Percentiles rank a stretch among this genome's conserved stretches.
Conservation (phyloP, 2,329 filamentous ascomycete species). For the Sclerotinia minor region DNA sequence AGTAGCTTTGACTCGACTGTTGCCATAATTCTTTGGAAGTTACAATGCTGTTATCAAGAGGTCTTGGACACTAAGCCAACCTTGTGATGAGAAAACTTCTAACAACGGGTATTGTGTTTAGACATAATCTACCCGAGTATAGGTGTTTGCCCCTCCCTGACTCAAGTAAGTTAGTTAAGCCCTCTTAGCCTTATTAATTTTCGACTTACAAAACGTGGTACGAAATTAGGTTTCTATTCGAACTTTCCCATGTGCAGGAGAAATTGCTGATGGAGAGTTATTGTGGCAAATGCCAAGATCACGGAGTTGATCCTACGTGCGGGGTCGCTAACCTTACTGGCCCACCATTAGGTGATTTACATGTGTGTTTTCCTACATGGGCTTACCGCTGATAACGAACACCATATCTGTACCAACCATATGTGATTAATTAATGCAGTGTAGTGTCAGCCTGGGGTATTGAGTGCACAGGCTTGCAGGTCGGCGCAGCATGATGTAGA, state of each 20-base stretch:
- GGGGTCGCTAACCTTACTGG: too few species aligned
- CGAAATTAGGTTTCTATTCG: not conserved
- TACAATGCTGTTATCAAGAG: not conserved
- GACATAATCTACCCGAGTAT: not conserved
- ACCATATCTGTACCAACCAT: not conserved
- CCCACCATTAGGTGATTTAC: too few species aligned
- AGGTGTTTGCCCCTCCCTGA: not conserved
- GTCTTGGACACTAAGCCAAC: not conserved
- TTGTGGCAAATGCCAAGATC: too few species aligned
- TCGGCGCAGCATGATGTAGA: constrained; percentile 7
- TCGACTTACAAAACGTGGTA: not conserved
- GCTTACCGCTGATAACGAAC: not conserved
- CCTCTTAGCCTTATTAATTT: too few species aligned
- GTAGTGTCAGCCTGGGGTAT: not conserved
- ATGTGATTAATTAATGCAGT: not conserved
- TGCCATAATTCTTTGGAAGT: not conserved
- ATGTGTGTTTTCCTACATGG: not conserved
- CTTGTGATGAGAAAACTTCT: not conserved
- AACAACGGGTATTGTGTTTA: not conserved
- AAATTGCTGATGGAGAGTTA: too few species aligned
- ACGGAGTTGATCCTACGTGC: too few species aligned
- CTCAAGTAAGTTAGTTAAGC: not conserved
- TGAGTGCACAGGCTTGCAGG: not conserved
- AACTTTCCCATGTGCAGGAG: too few species aligned
- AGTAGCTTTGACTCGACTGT: not conserved